phyloP scores from a whole-genome alignment of 371 early-diverging fungal genomes.

The Mucor lusitanicus region DNA sequence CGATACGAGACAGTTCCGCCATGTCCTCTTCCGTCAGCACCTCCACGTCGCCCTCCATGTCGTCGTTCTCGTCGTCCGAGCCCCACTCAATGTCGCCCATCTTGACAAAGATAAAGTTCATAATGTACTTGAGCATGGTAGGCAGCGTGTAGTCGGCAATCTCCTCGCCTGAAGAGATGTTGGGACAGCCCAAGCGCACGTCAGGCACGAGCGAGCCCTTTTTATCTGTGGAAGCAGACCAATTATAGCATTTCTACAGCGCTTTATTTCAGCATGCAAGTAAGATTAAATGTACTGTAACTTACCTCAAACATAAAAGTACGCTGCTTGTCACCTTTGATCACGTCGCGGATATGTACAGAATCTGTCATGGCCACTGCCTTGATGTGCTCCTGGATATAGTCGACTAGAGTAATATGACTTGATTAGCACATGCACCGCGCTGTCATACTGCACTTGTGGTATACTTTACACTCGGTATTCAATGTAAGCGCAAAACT shows the following conservation, averaged over 20 bases:
- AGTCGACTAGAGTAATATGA: conserved; percentile 27
- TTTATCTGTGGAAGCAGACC: conserved; percentile 23
- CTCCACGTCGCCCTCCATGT: neutral
- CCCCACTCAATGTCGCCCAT: conserved; percentile 40
- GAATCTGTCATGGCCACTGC: conserved; percentile 39
- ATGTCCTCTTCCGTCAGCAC: conserved; percentile 28
- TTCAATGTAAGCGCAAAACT: conserved; percentile 36
- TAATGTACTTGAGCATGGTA: conserved; percentile 32
- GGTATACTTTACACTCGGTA: conserved; percentile 26
- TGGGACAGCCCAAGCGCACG: conserved; percentile 39
- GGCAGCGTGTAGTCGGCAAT: conserved; percentile 42
- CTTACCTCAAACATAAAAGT: conserved; percentile 40
- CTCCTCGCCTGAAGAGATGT: conserved; percentile 41
- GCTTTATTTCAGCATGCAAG: neutral
- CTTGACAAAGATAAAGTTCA: conserved; percentile 35
- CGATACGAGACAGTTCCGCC: conserved; percentile 29
- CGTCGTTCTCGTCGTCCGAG: conserved; percentile 8
- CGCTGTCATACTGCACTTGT: neutral
- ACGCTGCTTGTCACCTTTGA: conserved; percentile 30
- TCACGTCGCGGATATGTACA: conserved; percentile 31
- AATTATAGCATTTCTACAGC: conserved; percentile 33
- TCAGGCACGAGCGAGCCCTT: conserved; percentile 32
- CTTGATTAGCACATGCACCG: neutral
- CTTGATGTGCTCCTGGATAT: conserved; percentile 30
- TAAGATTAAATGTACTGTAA: neutral